Percentiles rank a stretch among this genome's conserved stretches.
phyloP scores from a whole-genome alignment of 805 yeast genomes.

The Saturnispora ahearnii region DNA sequence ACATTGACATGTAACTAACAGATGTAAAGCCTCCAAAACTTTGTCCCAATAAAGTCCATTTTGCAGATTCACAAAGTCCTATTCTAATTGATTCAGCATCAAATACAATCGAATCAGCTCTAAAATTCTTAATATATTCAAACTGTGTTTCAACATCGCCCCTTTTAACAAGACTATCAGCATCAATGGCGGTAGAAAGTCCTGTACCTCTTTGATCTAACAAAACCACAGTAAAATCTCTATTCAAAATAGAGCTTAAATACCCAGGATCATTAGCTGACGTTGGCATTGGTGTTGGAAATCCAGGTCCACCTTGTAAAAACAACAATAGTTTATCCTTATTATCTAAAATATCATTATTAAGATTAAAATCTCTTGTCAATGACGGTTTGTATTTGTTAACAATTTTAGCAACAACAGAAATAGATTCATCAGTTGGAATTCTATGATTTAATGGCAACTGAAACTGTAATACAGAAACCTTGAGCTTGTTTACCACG shows the following conservation, averaged over 20 bases:
- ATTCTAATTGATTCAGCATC: slow-evolving; percentile 42
- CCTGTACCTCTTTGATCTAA: slow-evolving; percentile 62
- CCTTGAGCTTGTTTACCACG: slow-evolving; percentile 15
- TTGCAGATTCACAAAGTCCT: slow-evolving; percentile 21
- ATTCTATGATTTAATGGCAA: slow-evolving; percentile 24
- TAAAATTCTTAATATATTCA: slow-evolving; percentile 34
- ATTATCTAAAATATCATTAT: slow-evolving; percentile 21
- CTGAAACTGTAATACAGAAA: slow-evolving; percentile 16
- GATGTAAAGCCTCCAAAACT: slow-evolving; percentile 14
- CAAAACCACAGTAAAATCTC: slow-evolving; percentile 25
- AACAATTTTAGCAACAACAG: slow-evolving; percentile 13
- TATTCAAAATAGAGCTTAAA: slow-evolving; percentile 15
- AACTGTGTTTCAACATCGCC: slow-evolving; percentile 25
- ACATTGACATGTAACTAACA: slow-evolving; percentile 10
- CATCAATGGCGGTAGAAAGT: slow-evolving; percentile 38
- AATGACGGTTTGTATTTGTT: slow-evolving; percentile 10
- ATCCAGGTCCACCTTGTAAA: slow-evolving; percentile 51
- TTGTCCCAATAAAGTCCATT: slow-evolving; percentile 41
- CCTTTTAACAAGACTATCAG: slow-evolving; percentile 16
- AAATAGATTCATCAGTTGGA: not conserved
- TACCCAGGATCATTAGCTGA: slow-evolving; percentile 12
- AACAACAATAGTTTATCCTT: slow-evolving; percentile 27
- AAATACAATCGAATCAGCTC: slow-evolving; percentile 45
- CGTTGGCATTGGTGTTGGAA: slow-evolving; percentile 28
- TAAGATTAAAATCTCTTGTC: slow-evolving; percentile 6